Percentiles rank a stretch among this genome's conserved stretches.
Evolutionary conservation across 257 asterid species (phyloP).

Genomic region (Plantago major): DNA sequence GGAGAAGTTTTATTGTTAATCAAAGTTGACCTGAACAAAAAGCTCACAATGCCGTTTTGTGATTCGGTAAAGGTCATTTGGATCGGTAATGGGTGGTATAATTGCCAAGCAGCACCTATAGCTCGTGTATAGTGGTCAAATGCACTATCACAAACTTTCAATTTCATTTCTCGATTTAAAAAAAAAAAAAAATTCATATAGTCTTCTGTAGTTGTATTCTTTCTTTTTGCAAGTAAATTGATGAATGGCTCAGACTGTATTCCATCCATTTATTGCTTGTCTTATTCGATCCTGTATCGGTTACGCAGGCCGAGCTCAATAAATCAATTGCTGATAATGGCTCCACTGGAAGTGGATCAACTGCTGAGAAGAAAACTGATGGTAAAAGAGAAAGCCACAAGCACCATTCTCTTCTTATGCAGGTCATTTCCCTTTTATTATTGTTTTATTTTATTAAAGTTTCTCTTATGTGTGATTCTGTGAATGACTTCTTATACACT

Average conservation of each 20-base stretch:
- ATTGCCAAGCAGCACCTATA: too few species aligned
- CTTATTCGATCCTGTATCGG: constrained; percentile 6
- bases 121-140: too few species aligned
- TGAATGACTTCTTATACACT: too few species aligned
- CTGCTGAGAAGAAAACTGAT: constrained; percentile 33
- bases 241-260: background rate
- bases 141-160: too few species aligned
- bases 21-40: too few species aligned
- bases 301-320: constrained; percentile 69
- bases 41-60: too few species aligned
- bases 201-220: background rate
- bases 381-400: constrained; percentile 30
- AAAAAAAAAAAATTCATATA: background rate
- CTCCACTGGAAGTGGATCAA: too few species aligned
- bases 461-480: constrained; percentile 2
- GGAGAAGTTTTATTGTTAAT: too few species aligned
- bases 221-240: background rate
- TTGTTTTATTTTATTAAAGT: background rate
- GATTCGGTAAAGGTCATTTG: too few species aligned
- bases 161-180: too few species aligned
- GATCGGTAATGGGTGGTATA: too few species aligned
- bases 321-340: constrained; percentile 49
- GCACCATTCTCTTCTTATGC: constrained; percentile 86
- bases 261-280: constrained; percentile 2
- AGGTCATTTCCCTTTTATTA: constrained; percentile 31